Percentiles rank a stretch among this genome's conserved stretches.
Conservation (phyloP, 108 stramenopile species). For the Mediolabrus comicus region DNA sequence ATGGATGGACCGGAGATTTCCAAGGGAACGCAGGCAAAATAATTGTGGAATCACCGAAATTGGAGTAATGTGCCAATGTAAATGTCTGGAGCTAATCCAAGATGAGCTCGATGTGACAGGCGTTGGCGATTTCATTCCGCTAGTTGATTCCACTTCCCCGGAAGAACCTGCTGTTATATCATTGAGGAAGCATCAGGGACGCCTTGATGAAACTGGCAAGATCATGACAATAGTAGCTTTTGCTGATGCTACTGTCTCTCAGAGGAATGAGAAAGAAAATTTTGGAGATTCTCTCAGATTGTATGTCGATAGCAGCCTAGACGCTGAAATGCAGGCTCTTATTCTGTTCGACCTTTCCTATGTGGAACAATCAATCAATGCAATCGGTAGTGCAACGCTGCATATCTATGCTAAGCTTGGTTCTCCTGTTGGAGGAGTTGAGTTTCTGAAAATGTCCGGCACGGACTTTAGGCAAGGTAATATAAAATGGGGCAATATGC, state of each 20-base stretch:
- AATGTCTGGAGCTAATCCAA: conserved; percentile 18
- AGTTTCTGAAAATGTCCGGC: conserved; percentile 30
- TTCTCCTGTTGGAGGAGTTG: conserved; percentile 25
- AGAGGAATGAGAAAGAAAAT: conserved; percentile 17
- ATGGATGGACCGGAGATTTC: conserved; percentile 15
- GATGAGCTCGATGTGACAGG: conserved; percentile 3
- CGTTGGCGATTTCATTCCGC: conserved; percentile 6
- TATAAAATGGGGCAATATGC: conserved; percentile 32
- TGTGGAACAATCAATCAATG: conserved; percentile 14
- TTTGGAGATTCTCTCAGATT: conserved; percentile 22
- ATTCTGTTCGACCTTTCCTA: conserved; percentile 39
- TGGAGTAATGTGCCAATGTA: conserved; percentile 17
- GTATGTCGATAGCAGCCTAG: conserved; percentile 7
- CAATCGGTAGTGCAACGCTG: conserved; percentile 17
- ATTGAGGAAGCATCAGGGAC: conserved; percentile 8
- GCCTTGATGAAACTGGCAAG: conserved; percentile 22
- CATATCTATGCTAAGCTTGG: conserved; percentile 23
- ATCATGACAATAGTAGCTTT: conserved; percentile 11
- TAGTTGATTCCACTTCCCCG: background rate
- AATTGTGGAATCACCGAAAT: conserved; percentile 28
- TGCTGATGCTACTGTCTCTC: conserved; percentile 28
- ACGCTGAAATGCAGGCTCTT: conserved; percentile 26
- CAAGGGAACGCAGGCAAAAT: conserved; percentile 15
- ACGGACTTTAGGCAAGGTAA: conserved; percentile 27
- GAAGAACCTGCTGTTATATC: background rate